These are phyloP conservation scores for Nissolia schottii DNA, from an alignment of 306 rosid species.

Conservation along the genomic window DNA sequence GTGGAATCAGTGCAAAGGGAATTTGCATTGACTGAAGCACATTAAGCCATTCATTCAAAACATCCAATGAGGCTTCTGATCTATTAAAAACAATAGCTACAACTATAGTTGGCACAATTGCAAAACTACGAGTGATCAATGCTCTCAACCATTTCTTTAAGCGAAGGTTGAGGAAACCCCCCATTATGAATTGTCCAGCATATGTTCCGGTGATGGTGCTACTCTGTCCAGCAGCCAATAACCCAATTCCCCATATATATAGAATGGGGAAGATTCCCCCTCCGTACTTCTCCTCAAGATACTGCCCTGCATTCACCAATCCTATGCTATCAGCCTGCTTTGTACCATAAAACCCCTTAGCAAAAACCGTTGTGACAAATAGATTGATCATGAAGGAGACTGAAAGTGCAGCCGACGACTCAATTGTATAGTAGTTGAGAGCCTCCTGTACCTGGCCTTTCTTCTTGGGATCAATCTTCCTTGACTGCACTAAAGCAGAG, in stretches of 20 bases:
- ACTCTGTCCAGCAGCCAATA: conserved; percentile 92
- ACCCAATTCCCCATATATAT: conserved; percentile 87
- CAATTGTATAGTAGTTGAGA: conserved; percentile 76
- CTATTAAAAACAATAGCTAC: conserved; percentile 72
- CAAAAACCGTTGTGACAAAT: conserved; percentile 75
- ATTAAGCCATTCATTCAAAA: conserved; percentile 88
- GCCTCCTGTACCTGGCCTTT: conserved; percentile 85
- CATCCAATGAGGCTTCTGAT: conserved; percentile 71
- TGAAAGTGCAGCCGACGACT: conserved; percentile 62
- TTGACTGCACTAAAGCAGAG: conserved; percentile 89
- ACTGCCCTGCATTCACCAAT: conserved; percentile 81
- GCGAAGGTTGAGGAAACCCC: conserved; percentile 90
- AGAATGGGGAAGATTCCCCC: conserved; percentile 79
- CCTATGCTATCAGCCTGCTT: conserved; percentile 66
- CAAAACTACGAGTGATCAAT: conserved; percentile 78
- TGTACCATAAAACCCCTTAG: conserved; percentile 73
- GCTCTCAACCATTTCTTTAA: conserved; percentile 89
- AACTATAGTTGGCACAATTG: conserved; percentile 75
- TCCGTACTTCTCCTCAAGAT: conserved; percentile 78
- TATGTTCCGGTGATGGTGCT: conserved; percentile 89
- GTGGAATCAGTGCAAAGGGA: conserved; percentile 90
- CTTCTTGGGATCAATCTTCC: conserved; percentile 59
- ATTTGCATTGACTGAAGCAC: conserved; percentile 90
- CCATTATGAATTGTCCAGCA: conserved; percentile 95
- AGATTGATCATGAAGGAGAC: conserved; percentile 75